Percentiles rank a stretch among this genome's conserved stretches.
These are phyloP conservation scores for Coemansia sp. DNA, from an alignment of 192 early-diverging fungal genomes.

Conservation along the genomic window DNA sequence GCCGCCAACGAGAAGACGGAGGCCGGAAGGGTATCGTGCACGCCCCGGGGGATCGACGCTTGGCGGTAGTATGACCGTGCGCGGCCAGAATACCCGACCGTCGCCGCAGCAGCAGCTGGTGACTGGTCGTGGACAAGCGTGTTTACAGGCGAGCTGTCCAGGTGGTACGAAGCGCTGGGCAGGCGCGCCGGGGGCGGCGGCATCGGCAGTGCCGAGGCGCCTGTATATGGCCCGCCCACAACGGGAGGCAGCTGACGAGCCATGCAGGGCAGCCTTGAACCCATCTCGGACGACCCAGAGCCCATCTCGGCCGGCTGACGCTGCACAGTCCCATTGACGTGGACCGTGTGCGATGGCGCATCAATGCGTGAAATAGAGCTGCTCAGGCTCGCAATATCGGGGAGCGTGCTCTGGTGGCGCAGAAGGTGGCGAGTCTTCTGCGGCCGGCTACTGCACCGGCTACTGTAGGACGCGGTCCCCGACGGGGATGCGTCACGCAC, in stretches of 20 bases:
- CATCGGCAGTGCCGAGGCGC: constrained; percentile 1
- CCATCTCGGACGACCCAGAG: too few species aligned
- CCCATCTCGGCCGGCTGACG: too few species aligned
- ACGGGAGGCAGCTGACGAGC: too few species aligned
- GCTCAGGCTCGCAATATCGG: constrained; percentile 7
- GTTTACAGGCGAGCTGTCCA: constrained; percentile 29
- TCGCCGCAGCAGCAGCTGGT: constrained; percentile 6
- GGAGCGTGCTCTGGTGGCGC: constrained; percentile 40
- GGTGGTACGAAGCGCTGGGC: constrained; percentile 27
- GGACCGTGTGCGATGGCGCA: too few species aligned
- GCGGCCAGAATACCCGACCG: not conserved
- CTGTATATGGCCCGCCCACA: too few species aligned
- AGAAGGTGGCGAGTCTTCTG: constrained; percentile 6
- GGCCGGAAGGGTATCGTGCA: not conserved
- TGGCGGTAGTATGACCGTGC: constrained; percentile 1
- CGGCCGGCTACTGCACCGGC: constrained; percentile 1
- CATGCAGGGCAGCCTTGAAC: too few species aligned
- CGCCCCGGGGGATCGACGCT: not conserved
- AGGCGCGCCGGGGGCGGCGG: constrained; percentile 30
- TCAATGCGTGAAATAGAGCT: not conserved
- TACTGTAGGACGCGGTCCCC: not conserved
- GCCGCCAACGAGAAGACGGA: too few species aligned
- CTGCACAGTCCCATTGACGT: too few species aligned
- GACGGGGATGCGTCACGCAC: not conserved
- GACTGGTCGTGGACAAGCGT: constrained; percentile 33